phyloP scores from a whole-genome alignment of 352 stramenopile genomes.

The Sclerospora graminicola region DNA sequence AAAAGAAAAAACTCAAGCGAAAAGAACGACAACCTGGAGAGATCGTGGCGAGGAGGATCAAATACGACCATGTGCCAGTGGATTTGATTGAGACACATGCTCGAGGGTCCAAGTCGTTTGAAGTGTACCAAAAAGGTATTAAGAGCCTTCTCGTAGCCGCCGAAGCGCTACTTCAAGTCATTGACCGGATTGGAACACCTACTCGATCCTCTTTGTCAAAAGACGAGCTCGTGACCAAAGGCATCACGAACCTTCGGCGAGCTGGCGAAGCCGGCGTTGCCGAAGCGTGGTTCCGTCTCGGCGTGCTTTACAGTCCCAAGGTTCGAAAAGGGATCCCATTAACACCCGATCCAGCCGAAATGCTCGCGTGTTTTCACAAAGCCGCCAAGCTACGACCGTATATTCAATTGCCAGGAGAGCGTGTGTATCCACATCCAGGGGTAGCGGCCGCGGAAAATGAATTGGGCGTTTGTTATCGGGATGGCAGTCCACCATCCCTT shows the following conservation, averaged over 20 bases:
- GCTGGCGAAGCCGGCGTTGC: slow-evolving; percentile 25
- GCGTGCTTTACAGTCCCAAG: slow-evolving; percentile 20
- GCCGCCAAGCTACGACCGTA: slow-evolving; percentile 19
- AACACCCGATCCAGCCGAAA: slow-evolving; percentile 14
- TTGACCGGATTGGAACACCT: slow-evolving; percentile 16
- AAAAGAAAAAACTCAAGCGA: too few relatives aligned
- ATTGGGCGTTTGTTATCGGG: slow-evolving; percentile 25
- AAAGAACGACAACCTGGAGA: too few relatives aligned
- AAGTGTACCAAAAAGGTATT: slow-evolving; percentile 16
- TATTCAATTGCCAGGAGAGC: slow-evolving; percentile 22
- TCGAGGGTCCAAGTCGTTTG: slow-evolving; percentile 7
- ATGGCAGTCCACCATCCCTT: slow-evolving; percentile 14
- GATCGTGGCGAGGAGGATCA: too few relatives aligned
- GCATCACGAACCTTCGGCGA: slow-evolving; percentile 14
- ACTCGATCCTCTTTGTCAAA: slow-evolving; percentile 9
- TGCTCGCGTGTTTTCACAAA: slow-evolving; percentile 26
- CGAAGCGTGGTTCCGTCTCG: slow-evolving; percentile 31
- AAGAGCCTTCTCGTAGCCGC: slow-evolving; percentile 14
- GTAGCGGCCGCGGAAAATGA: slow-evolving; percentile 30
- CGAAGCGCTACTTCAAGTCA: slow-evolving; percentile 13
- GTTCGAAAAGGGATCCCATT: slow-evolving; percentile 14
- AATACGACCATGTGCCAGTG: slow-evolving; percentile 22
- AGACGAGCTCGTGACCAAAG: slow-evolving; percentile 9
- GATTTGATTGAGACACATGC: slow-evolving; percentile 22
- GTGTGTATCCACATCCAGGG: slow-evolving; percentile 18